phyloP scores from a whole-genome alignment of 2,329 filamentous ascomycete species.

The Fusarium sp. region DNA sequence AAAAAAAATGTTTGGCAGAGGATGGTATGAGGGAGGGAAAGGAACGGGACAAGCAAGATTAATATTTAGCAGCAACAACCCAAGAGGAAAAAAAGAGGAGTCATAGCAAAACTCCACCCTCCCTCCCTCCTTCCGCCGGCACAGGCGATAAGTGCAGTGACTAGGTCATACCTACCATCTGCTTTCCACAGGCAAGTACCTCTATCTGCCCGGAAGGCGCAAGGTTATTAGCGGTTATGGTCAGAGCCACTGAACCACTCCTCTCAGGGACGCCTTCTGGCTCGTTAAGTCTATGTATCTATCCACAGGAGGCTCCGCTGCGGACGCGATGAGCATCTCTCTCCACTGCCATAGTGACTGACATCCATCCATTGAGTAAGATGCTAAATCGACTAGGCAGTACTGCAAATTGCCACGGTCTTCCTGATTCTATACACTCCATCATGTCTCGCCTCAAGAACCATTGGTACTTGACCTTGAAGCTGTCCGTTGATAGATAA shows the following conservation, averaged over 20 bases:
- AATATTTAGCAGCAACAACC: conserved; percentile 32
- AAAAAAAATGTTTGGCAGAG: conserved; percentile 18
- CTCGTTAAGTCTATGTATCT: conserved; percentile 26
- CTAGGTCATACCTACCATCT: not conserved
- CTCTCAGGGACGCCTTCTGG: conserved; percentile 1
- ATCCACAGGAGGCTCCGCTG: conserved; percentile 41
- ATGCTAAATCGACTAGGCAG: not conserved
- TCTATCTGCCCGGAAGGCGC: conserved; percentile 23
- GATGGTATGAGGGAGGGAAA: conserved; percentile 21
- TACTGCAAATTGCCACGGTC: not conserved
- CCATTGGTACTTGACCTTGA: not conserved
- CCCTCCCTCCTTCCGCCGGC: conserved; percentile 36
- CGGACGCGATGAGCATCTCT: conserved; percentile 29
- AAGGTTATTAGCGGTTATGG: conserved; percentile 37
- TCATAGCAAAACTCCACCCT: conserved; percentile 40
- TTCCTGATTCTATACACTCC: not conserved
- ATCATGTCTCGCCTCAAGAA: not conserved
- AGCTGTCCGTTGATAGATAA: conserved; percentile 23
- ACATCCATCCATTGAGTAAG: conserved; percentile 2
- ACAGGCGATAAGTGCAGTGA: conserved; percentile 32
- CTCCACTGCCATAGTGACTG: conserved; percentile 25
- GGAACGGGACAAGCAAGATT: conserved; percentile 31
- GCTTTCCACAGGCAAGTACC: not conserved
- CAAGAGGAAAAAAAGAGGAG: conserved; percentile 37
- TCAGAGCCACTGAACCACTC: conserved; percentile 20